Conservation (phyloP, 805 yeast species). For the Kluyveromyces nonfermentans region DNA sequence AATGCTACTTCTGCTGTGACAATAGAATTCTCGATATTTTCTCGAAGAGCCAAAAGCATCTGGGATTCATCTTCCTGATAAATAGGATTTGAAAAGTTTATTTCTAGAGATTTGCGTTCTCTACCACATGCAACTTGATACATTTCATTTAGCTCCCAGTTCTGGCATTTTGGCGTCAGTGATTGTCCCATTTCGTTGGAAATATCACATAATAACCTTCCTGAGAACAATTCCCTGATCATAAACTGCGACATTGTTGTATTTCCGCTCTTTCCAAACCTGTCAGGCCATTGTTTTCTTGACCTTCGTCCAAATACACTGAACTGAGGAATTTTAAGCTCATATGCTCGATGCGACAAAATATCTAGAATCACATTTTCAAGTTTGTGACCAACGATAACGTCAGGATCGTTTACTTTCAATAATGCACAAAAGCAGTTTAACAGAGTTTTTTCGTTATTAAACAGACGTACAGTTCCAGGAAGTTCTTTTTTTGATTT, state of each 20-base stretch:
- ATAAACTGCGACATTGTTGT: slow-evolving; percentile 44
- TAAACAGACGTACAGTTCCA: slow-evolving; percentile 45
- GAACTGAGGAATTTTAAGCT: slow-evolving; percentile 65
- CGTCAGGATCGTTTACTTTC: slow-evolving; percentile 82
- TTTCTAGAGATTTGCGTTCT: slow-evolving; percentile 53
- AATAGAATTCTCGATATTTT: slow-evolving; percentile 54
- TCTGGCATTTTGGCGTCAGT: slow-evolving; percentile 80
- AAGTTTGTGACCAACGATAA: slow-evolving; percentile 77
- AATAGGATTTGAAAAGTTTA: slow-evolving; percentile 59
- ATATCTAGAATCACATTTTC: slow-evolving; percentile 74
- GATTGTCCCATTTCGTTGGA: slow-evolving; percentile 94
- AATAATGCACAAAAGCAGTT: slow-evolving; percentile 65
- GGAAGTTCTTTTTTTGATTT: slow-evolving; percentile 44
- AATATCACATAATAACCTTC: slow-evolving; percentile 84
- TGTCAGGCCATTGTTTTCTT: slow-evolving; percentile 69
- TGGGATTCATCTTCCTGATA: slow-evolving; percentile 59
- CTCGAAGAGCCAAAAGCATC: slow-evolving; percentile 60
- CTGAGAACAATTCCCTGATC: slow-evolving; percentile 65
- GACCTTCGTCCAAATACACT: slow-evolving; percentile 75
- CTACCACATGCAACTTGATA: slow-evolving; percentile 65
- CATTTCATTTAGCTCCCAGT: slow-evolving; percentile 93
- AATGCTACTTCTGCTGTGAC: slow-evolving; percentile 74
- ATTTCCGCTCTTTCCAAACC: slow-evolving; percentile 43
- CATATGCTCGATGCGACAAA: slow-evolving; percentile 71
- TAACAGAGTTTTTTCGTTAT: slow-evolving; percentile 65